Percentiles rank a stretch among this genome's conserved stretches.
Evolutionary conservation across 2,329 filamentous ascomycete genomes (phyloP).

Genomic region (Didymella sp.): DNA sequence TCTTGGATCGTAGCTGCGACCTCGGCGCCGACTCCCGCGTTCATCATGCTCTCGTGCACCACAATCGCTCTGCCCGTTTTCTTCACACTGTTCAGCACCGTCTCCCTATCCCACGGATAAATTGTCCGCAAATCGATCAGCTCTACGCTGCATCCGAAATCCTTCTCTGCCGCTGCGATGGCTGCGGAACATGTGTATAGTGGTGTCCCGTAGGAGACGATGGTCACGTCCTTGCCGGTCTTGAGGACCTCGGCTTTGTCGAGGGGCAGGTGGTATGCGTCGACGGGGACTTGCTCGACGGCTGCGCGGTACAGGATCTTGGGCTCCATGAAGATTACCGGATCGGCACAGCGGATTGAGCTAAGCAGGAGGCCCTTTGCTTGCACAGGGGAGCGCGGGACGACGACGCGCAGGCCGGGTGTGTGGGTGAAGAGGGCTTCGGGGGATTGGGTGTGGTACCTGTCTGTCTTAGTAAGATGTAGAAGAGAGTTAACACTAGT

Average conservation of each 20-base stretch:
- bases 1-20: constrained; percentile 89
- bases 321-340: constrained; percentile 91
- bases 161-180: constrained; percentile 76
- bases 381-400: constrained; percentile 84
- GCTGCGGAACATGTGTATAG: constrained; percentile 83
- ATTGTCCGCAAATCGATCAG: constrained; percentile 87
- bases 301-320: constrained; percentile 92
- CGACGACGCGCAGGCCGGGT: constrained; percentile 82
- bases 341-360: constrained; percentile 79
- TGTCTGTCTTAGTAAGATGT: constrained; percentile 28
- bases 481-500: neutral
- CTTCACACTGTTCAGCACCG: constrained; percentile 79
- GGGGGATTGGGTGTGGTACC: constrained; percentile 87
- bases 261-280: constrained; percentile 81
- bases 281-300: constrained; percentile 86
- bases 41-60: constrained; percentile 92
- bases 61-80: constrained; percentile 88
- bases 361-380: constrained; percentile 85
- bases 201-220: constrained; percentile 89
- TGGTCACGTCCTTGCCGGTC: constrained; percentile 78
- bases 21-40: constrained; percentile 87
- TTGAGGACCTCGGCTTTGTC: constrained; percentile 86
- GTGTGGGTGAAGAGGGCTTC: constrained; percentile 89
- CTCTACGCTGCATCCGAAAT: constrained; percentile 78
- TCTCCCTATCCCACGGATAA: constrained; percentile 89